Conservation (phyloP, 73 alveolate genomes). For the Breviolum minutum region DNA sequence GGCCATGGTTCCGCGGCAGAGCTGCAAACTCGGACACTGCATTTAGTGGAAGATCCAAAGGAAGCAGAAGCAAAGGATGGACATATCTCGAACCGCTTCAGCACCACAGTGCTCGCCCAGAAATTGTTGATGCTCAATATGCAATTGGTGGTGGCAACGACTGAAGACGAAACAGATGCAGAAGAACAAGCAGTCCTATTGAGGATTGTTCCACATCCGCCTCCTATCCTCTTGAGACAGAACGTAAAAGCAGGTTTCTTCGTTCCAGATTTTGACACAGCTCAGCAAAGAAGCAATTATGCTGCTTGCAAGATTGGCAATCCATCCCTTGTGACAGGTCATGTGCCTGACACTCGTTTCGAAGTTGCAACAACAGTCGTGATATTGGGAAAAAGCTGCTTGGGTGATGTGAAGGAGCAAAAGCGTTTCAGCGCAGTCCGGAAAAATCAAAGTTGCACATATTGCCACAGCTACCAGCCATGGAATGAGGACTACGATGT, state of each 20-base stretch:
- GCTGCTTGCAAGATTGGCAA: neutral
- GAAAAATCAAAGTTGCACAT: neutral
- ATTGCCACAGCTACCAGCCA: neutral
- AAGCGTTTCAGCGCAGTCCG: conserved; percentile 14
- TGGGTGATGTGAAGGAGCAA: neutral
- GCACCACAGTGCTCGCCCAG: neutral
- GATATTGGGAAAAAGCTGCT: neutral
- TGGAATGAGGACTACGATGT: conserved; percentile 10
- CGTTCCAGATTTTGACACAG: neutral
- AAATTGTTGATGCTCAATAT: neutral
- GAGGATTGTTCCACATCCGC: conserved; percentile 31
- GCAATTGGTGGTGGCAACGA: neutral
- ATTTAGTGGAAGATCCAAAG: neutral
- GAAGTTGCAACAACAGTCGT: neutral
- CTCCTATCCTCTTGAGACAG: neutral
- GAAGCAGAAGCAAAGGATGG: too few relatives aligned
- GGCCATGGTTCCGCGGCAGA: neutral
- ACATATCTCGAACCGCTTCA: neutral
- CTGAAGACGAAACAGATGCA: conserved; percentile 16
- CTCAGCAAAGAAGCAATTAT: neutral
- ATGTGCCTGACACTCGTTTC: neutral
- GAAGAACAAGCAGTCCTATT: neutral
- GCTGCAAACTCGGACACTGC: neutral
- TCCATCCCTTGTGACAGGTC: neutral
- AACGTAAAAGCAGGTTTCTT: neutral